Evolutionary conservation across 2,329 filamentous ascomycete genomes (phyloP), one percentile per base, ranked within the genome.

Genomic region (Diaporthe sp.): DNA sequence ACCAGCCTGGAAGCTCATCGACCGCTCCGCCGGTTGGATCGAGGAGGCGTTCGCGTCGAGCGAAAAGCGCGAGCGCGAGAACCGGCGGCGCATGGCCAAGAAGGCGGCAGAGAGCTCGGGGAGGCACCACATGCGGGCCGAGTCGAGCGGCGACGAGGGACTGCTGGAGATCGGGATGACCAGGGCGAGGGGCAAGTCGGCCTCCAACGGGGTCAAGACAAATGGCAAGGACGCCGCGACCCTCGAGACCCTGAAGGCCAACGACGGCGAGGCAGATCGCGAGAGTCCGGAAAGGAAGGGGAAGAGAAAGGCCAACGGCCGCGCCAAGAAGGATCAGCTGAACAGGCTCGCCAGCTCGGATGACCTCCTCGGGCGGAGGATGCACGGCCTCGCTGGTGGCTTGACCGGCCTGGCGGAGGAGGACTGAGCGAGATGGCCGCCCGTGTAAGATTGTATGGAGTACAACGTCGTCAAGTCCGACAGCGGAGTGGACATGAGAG

Each of bases 1-100:
- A 0, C 95, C 97, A 12, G 96, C 94, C 1, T 98, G 95, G 94
- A 94, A 93, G 80, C 93, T 97, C 81, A 94, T 98, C 79, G 91
- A 94, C 78, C 90, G 93, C 46, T 94, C 94, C 77, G 93, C 92
- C 0, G 86, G 88, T 22, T 98, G 96, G 96, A 95, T 98, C 79
- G 89, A 93, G 62, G 92, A 95, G 39, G 89, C 95, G 0, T 96
- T 98, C 68, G 84, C 85, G 73, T 87, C 84, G 49, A 90, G 87
- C 3, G 87, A 90, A 62, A 84, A 81, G 71, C 84, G 83, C 37
- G 84, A 82, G 53, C 79, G 81, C 78, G 83, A 78, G 75, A 82
- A 75, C 79, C 81, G 76, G 79, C 65, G 72, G 78, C 78, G 49
- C 65, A 44, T 70, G 58, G 60, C 58, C 49, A 74, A 62, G 65